Base-by-base conservation (phyloP, 2,329 filamentous ascomycete species). In the Raffaelea arxii region DNA sequence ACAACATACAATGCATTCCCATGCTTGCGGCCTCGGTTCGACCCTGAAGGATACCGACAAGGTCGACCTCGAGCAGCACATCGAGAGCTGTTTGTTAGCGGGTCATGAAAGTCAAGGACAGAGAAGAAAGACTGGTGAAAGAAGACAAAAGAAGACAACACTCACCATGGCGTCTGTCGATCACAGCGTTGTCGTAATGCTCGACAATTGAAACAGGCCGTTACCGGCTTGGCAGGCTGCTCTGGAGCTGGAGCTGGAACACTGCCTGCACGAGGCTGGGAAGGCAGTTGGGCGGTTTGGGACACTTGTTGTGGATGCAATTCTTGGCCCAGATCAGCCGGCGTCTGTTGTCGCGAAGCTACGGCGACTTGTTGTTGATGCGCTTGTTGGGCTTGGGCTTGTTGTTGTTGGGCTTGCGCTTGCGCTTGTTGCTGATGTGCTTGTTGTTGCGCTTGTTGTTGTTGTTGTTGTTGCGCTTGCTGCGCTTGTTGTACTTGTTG, bases 11-110 rank as follows among this genome's bases (percentile, higher is more conserved):
- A 52, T 4, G 51, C 46, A 18, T 52, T 57, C n/a, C 51, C 53
- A 21, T 53, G 46, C 35, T 56, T 57, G 3, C 52, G 51, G 25
- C 55, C 53, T 5, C 51, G 39, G 37, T 53, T 53, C 2, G 51
- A 53, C 12, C 51, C 49, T 2, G 49, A 50, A 3, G 51, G 51
- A 38, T 53, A 53, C n/a, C 49, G 49, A 14, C 51, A 53, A 4
- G 51, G 48, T 23, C 51, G 46, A 27, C 48, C 46, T 1, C 50
- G 49, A 6, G 49, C 25, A 1, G 44, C 41, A 22, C 51, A 53
- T 2, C 51, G 49, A 0, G 51, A 52, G 24, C 49, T 51, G 25
- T 3, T 23, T 18, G 21, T 46, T 14, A 46, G 32, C 32, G 6
- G 32, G 32, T 7, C 32, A 32, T 36, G n/a, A n/a, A n/a, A n/a